Base-by-base conservation (phyloP, 805 yeast genomes). In the Lipomyces anomalus region DNA sequence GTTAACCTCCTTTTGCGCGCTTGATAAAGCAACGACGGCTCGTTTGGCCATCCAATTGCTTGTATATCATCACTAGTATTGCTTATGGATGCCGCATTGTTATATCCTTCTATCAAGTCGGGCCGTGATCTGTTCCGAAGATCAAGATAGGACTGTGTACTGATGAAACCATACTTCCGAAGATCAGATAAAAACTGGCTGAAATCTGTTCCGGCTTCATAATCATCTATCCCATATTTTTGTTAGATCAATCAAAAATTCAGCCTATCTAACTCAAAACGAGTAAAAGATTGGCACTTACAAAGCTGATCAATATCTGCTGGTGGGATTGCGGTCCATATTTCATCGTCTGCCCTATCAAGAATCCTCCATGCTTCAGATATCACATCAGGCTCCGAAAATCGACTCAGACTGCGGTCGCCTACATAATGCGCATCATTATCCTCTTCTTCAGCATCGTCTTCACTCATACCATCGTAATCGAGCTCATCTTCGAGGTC, bases 1-100 rank as follows among this genome's bases (percentile, higher is more conserved):
- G 26, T 18, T 17, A 48, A 22, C 22, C 57, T 41, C 18, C 48
- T 50, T 16, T 24, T 22, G 7, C 57, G 23, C 6, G 57, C 57
- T n/a, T 35, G 37, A n/a, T 41, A 38, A 6, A 32, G 34, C 6
- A 28, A 29, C 3, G 21, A 34, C n/a, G n/a, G 11, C 9, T 28
- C 46, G 24, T 22, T 26, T 9, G 52, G 52, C 52, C 52, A 48
- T 4, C 41, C 44, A 9, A 48, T 48, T 1, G 30, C 43, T 20
- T 48, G 52, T 13, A 37, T 24, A 17, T 30, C 29, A 21, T 40
- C 28, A 32, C n/a, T 9, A n/a, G 26, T 17, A 22, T 16, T 23
- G 13, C 11, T 22, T 17, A 46, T n/a, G n/a, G 32, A 39, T 2
- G 28, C 37, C 1, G 38, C 29, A n/a, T 18, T 23, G 4, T n/a